A percentile compares a stretch with the other conserved stretches of the same genome.
These are phyloP conservation scores for Phytophthora multivora DNA, from an alignment of 352 stramenopile species.

Conservation along the genomic window DNA sequence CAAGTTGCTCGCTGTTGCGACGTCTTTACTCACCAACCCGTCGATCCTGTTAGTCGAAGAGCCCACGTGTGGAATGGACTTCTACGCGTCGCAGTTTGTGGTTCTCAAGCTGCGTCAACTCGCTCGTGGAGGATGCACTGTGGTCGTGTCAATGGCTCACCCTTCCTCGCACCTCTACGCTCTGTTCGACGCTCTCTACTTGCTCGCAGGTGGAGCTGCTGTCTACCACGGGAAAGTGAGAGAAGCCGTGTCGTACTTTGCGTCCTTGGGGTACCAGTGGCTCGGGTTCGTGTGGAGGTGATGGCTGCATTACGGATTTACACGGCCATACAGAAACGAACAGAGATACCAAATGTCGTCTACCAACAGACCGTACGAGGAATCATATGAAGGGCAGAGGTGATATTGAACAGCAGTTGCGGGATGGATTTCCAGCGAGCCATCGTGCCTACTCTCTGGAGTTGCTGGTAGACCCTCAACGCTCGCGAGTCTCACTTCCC, in stretches of 20 bases:
- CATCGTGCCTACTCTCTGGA: too few species aligned
- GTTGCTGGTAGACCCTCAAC: too few species aligned
- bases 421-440: too few species aligned
- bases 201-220: conserved; percentile 52
- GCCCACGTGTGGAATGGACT: conserved; percentile 70
- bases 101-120: conserved; percentile 68
- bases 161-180: conserved; percentile 71
- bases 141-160: conserved; percentile 90
- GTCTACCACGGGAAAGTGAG: conserved; percentile 64
- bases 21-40: conserved; percentile 79
- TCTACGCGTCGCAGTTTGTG: conserved; percentile 57
- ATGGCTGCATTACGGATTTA: too few species aligned
- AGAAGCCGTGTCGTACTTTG: conserved; percentile 64
- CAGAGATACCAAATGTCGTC: too few species aligned
- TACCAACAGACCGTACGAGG: too few species aligned
- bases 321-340: too few species aligned
- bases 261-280: conserved; percentile 54
- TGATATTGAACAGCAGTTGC: too few species aligned
- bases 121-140: conserved; percentile 80
- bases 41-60: conserved; percentile 89
- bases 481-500: too few species aligned
- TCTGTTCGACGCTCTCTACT: conserved; percentile 64
- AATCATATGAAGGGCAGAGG: too few species aligned
- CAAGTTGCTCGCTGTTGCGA: conserved; percentile 86
- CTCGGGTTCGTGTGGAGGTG: too few species aligned